Conservation (phyloP, 164 flowering plant genomes). For the Berberis vulgaris region DNA sequence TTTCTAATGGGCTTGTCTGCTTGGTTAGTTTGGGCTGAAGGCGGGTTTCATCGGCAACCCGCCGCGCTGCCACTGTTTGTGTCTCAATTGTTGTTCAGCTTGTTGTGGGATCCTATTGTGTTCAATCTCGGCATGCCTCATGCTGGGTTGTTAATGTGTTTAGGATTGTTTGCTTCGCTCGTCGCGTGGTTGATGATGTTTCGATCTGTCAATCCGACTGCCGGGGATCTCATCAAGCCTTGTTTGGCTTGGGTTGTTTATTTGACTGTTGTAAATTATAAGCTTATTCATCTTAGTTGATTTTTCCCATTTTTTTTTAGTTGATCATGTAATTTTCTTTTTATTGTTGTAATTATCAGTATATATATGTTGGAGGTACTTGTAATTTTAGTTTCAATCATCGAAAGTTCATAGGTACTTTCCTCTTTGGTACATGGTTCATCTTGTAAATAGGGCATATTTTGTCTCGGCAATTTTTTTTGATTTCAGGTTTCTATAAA, state of each 20-base stretch:
- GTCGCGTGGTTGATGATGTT: slow-evolving; percentile 35
- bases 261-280: slow-evolving; percentile 37
- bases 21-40: slow-evolving; percentile 92
- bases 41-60: slow-evolving; percentile 63
- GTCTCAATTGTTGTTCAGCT: slow-evolving; percentile 34
- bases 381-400: no score
- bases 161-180: slow-evolving; percentile 32
- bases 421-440: no score
- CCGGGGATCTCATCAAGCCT: slow-evolving; percentile 58
- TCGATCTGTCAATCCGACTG: slow-evolving; percentile 44
- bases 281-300: slow-evolving; percentile 20
- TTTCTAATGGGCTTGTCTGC: slow-evolving; percentile 59
- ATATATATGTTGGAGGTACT: no score
- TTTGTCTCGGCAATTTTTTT: no score
- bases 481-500: no score
- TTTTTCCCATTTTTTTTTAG: no score
- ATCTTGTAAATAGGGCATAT: no score
- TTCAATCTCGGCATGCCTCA: slow-evolving; percentile 31
- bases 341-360: no score
- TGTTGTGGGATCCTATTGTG: slow-evolving; percentile 59
- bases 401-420: no score
- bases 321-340: neutral
- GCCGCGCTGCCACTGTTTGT: slow-evolving; percentile 29
- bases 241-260: slow-evolving; percentile 54
- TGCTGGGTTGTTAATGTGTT: slow-evolving; percentile 36